phyloP scores from a whole-genome alignment of 495 filamentous ascomycete genomes.

The Physcia stellaris region DNA sequence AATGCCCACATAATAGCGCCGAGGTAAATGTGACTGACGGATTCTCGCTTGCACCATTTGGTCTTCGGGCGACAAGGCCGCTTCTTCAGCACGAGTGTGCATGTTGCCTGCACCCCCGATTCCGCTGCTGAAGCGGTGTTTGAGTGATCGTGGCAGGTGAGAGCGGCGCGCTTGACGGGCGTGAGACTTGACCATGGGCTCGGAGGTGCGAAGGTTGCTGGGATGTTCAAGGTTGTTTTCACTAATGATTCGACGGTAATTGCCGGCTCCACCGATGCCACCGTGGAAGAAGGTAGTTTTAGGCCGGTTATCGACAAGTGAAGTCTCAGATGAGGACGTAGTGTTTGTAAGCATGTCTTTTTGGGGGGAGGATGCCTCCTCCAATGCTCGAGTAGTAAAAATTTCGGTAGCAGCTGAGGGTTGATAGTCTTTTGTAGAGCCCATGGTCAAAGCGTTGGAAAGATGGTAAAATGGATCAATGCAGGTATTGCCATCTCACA shows the following conservation, averaged over 20 bases:
- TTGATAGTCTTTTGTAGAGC: too few relatives aligned
- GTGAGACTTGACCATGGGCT: conserved; percentile 4
- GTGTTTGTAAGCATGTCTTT: conserved; percentile 4
- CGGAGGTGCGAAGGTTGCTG: conserved; percentile 5
- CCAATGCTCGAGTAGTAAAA: too few relatives aligned
- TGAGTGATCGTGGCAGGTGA: conserved; percentile 9
- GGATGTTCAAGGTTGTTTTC: conserved; percentile 5
- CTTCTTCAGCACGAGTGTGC: neutral
- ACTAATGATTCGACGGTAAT: conserved; percentile 15
- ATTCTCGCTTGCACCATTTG: conserved; percentile 2
- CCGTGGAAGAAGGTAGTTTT: conserved; percentile 14
- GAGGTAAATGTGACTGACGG: conserved; percentile 3
- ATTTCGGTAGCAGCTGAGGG: too few relatives aligned
- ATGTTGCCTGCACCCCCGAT: conserved; percentile 2
- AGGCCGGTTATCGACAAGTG: conserved; percentile 3
- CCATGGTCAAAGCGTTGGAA: too few relatives aligned
- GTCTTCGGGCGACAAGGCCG: conserved; percentile 1
- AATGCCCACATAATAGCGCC: conserved; percentile 4
- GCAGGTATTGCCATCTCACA: too few relatives aligned
- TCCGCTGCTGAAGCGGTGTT: conserved; percentile 7
- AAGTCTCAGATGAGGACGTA: conserved; percentile 2
- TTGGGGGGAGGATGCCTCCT: neutral
- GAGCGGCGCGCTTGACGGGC: conserved; percentile 4
- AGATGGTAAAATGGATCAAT: too few relatives aligned
- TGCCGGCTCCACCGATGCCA: conserved; percentile 16